phyloP scores from a whole-genome alignment of 2,329 filamentous ascomycete genomes.

The Gaeumannomyces tritici region DNA sequence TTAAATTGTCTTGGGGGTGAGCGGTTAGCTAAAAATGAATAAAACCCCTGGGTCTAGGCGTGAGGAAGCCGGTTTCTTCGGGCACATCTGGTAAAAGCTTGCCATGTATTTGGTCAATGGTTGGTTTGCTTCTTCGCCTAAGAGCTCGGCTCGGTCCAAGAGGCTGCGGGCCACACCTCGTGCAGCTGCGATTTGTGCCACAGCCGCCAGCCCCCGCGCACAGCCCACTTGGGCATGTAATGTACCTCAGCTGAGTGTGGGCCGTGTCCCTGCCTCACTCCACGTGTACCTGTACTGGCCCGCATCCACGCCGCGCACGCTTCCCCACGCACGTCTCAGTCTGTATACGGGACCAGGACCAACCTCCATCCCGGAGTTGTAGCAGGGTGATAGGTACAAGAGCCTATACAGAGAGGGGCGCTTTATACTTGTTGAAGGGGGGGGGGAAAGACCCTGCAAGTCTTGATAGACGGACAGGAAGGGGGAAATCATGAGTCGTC shows the following conservation, averaged over 20 bases:
- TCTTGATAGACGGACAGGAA: not conserved
- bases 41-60: not conserved
- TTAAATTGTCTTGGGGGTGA: too few relatives aligned
- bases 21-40: not conserved
- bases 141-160: not conserved
- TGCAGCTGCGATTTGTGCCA: too few relatives aligned
- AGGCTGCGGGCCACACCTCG: too few relatives aligned
- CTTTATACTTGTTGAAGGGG: not conserved
- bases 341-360: not conserved
- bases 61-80: too few relatives aligned
- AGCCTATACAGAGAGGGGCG: not conserved
- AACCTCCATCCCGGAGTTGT: not conserved
- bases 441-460: not conserved
- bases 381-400: not conserved
- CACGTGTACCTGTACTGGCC: too few relatives aligned
- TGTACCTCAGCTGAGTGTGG: too few relatives aligned
- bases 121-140: not conserved
- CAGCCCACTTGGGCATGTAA: too few relatives aligned
- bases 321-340: not conserved
- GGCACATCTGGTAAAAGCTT: not conserved
- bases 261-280: too few relatives aligned
- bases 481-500: not conserved
- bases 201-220: too few relatives aligned
- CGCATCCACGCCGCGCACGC: not conserved
- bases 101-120: too few relatives aligned